Base-by-base conservation (phyloP, 768 basidiomycete species). In the Lentinula edodes region DNA sequence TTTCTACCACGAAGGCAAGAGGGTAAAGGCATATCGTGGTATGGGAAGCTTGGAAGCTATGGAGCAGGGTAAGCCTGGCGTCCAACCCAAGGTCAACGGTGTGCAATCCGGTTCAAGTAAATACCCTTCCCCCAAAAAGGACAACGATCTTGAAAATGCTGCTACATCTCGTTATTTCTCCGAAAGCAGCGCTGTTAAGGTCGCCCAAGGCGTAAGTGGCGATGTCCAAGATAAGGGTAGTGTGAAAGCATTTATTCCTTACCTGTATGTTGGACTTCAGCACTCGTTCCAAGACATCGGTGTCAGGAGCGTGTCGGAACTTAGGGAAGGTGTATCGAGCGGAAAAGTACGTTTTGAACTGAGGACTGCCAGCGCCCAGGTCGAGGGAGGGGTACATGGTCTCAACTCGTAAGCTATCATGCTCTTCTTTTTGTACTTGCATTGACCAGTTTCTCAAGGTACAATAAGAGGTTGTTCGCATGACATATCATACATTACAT, bases 1-100 rank as follows among this genome's bases (percentile, higher is more conserved):
- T 80, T 98, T 97, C 74, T 99, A 96, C 76, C 95, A 98, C 70
- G 95, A 98, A 65, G 97, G 97, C 64, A 97, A 97, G 80, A 89
- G 97, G 52, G 94, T 98, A 72, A 99, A 99, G 83, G 88, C 95
- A 38, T 99, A 98, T 77, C 89, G 97, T 61, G 97, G 97, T 5
- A 99, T 99, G 97, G 96, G 97, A 18, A 91, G 89, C 69, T 80
- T 98, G 69, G 93, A 95, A 75, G 92, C 93, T 3, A 95, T 94
- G 92, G 90, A 91, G 60, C 86, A 90, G 66, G 87, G 88, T 41
- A 87, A 85, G 64, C 71, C 82, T 2, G 70, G 68, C 0, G 6
- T 55, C 16, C 70, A 70, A 58, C 63, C 58, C 52, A 70, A 69
- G 36, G 63, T 39, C 18, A 61, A 60, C 13, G 68, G 67, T 54